phyloP scores from a whole-genome alignment of 305 asterid species.

The Solanum hybrid region DNA sequence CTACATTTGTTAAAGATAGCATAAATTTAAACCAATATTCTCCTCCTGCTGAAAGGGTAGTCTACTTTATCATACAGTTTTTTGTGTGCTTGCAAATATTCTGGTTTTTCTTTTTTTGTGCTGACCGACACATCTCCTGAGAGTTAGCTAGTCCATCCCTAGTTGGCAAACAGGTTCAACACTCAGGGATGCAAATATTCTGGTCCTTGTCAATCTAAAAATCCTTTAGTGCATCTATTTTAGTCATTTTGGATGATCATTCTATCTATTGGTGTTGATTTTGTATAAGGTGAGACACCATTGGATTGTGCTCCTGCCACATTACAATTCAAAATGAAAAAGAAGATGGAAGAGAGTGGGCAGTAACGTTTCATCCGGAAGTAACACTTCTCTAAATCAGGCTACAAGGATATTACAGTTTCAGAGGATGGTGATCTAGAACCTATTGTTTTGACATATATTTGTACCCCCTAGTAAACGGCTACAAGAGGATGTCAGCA shows the following conservation, averaged over 20 bases:
- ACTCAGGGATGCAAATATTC: background rate
- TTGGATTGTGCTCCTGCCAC: slow-evolving; percentile 95
- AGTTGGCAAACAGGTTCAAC: background rate
- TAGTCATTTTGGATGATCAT: background rate
- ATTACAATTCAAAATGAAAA: slow-evolving; percentile 81
- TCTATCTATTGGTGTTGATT: background rate
- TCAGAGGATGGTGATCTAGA: background rate
- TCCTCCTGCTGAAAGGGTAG: background rate
- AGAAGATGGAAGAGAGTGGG: slow-evolving; percentile 50
- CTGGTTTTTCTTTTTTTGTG: background rate
- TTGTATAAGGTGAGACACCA: slow-evolving; percentile 76
- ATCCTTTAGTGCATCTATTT: background rate
- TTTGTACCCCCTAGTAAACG: background rate
- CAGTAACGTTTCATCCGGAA: background rate
- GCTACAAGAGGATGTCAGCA: background rate
- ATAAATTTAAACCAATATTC: background rate
- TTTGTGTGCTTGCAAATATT: background rate
- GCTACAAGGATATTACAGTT: background rate
- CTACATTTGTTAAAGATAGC: background rate
- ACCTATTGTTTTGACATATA: background rate
- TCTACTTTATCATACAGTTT: background rate
- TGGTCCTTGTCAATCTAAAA: background rate
- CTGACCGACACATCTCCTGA: background rate
- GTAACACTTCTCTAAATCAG: background rate
- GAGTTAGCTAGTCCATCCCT: background rate